Conservation (phyloP, 192 early-diverging fungal species). For the Gigaspora rosea region DNA sequence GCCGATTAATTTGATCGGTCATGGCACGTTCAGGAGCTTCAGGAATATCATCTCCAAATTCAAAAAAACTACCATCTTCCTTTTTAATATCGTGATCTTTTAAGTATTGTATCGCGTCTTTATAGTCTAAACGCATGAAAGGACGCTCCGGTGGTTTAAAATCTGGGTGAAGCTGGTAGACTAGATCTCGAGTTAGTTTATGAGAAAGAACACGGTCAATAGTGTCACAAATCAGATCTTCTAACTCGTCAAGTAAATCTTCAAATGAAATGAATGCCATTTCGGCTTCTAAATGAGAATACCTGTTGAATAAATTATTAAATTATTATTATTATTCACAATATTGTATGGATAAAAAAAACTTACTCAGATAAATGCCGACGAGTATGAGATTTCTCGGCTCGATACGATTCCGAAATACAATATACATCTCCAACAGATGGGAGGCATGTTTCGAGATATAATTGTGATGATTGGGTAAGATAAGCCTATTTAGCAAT, state of each 20-base stretch:
- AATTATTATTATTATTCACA: background rate
- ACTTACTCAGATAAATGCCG: slow-evolving; percentile 85
- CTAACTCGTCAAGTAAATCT: slow-evolving; percentile 82
- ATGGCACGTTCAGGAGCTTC: slow-evolving; percentile 97
- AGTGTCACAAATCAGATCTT: slow-evolving; percentile 85
- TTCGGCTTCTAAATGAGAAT: slow-evolving; percentile 97
- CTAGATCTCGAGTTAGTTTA: slow-evolving; percentile 69
- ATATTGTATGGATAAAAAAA: background rate
- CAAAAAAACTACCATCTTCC: slow-evolving; percentile 86
- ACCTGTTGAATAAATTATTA: slow-evolving; percentile 35
- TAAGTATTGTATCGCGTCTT: slow-evolving; percentile 94
- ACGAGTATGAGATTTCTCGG: slow-evolving; percentile 96
- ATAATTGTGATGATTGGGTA: slow-evolving; percentile 98
- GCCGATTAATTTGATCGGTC: slow-evolving; percentile 97
- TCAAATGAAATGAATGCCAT: slow-evolving; percentile 93
- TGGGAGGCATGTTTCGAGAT: slow-evolving; percentile 94
- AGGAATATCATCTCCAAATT: slow-evolving; percentile 99
- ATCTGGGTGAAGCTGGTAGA: slow-evolving; percentile 89
- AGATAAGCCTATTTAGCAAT: slow-evolving; percentile 73
- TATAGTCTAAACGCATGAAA: slow-evolving; percentile 95
- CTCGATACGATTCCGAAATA: slow-evolving; percentile 95
- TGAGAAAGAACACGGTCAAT: slow-evolving; percentile 80
- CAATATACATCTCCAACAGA: slow-evolving; percentile 96
- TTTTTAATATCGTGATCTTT: slow-evolving; percentile 89
- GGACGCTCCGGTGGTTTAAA: slow-evolving; percentile 84